Base-by-base conservation (phyloP, 345 rosid genomes). In the Rhodamnia argentea region DNA sequence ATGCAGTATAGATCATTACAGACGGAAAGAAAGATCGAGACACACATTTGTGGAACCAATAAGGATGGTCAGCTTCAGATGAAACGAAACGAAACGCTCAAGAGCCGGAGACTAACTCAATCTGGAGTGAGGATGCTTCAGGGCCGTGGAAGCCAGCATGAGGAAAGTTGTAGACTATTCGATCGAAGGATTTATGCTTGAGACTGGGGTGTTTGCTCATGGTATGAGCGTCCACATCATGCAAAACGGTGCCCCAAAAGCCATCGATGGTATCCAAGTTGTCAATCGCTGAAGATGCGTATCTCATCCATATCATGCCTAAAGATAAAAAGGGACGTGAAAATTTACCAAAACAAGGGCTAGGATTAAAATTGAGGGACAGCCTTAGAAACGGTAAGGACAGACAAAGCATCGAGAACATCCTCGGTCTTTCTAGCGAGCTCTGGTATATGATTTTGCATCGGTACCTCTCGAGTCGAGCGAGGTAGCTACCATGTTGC, bases 401-500 rank as follows among this genome's bases (percentile, higher is more conserved):
- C 18, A 64, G 44, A 16, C 44, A 50, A 50, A 50, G 51, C 51
- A 50, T 50, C 51, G 24, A 32, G 76, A 64, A 64, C 7, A 16
- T 32, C 44, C 76, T 8, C 44, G 0, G 44, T 62, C 42, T 29
- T 62, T 62, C 16, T 27, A 62, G 76, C 44, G 6, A 1, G 23
- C 76, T 64, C 76, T 16, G 44, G 76, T 18, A 16, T 75, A 27
- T 53, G 16, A 27, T 52, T 32, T 44, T 50, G 32, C 42, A 18
- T 51, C 1, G 82, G 13, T 84, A 87, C 88, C 86, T 86, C 70
- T 14, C 27, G 88, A 89, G 92, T 94, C 94, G 0, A 91, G 90
- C 52, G 94, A 86, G 52, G 93, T 92, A 2, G 94, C 93, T 3
- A 87, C 92, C 52, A 92, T 87, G 85, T 93, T 93, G 15, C 82